phyloP scores from a whole-genome alignment of 1,284 basidiomycete genomes.

The Ceratobasidium sp. region DNA sequence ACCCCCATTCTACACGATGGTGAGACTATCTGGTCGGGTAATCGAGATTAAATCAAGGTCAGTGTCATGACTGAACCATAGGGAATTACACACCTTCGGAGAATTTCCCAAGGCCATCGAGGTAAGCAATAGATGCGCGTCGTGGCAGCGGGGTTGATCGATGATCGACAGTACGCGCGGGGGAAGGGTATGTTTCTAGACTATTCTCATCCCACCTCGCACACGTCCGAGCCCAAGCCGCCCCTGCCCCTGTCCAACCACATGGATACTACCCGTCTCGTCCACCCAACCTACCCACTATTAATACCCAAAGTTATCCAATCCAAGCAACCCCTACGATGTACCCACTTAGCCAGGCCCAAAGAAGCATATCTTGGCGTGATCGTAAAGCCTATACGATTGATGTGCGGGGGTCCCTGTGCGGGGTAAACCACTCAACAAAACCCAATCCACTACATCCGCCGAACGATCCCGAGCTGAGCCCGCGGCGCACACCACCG shows the following conservation, averaged over 20 bases:
- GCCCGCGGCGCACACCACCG: not conserved
- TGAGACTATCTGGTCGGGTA: not conserved
- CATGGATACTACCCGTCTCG: not conserved
- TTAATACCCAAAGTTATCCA: not conserved
- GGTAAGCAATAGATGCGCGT: not conserved
- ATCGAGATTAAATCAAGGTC: conserved; percentile 12
- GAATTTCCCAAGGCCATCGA: conserved; percentile 10
- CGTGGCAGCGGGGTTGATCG: conserved; percentile 28
- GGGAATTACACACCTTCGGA: conserved; percentile 6
- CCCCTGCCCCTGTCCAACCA: not conserved
- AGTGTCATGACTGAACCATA: not conserved
- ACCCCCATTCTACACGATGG: too few relatives aligned
- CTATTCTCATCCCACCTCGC: not conserved
- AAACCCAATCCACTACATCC: conserved; percentile 5
- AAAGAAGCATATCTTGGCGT: conserved; percentile 8
- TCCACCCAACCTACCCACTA: not conserved
- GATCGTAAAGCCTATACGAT: conserved; percentile 34
- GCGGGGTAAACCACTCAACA: not conserved
- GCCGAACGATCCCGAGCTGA: conserved; percentile 26
- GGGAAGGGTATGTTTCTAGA: not conserved
- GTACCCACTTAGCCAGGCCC: not conserved
- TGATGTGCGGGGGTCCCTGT: conserved; percentile 15
- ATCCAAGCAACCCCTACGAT: not conserved
- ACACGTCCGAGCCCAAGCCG: not conserved
- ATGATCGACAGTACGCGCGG: conserved; percentile 24